These are phyloP conservation scores for Ascosphaera apis DNA, from an alignment of 2,329 filamentous ascomycete genomes.

Conservation along the genomic window DNA sequence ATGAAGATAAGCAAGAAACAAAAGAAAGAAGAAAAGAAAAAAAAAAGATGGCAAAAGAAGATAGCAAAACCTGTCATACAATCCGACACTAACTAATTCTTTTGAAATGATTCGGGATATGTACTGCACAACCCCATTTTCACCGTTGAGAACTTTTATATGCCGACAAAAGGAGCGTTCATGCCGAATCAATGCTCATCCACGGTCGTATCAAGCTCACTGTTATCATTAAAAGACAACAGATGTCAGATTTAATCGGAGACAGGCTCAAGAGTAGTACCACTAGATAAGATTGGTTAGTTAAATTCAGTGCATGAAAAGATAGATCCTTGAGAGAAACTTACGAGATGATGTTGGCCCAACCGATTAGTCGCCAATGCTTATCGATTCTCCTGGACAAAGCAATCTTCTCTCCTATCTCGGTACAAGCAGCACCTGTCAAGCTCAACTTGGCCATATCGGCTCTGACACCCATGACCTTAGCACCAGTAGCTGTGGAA, in stretches of 20 bases:
- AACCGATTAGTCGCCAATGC: constrained; percentile 91
- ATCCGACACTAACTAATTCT: no score
- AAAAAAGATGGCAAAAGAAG: neutral
- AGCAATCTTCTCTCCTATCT: constrained; percentile 94
- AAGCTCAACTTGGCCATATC: constrained; percentile 89
- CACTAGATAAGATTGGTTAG: constrained; percentile 10
- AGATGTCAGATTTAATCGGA: constrained; percentile 17
- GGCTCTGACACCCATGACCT: constrained; percentile 90
- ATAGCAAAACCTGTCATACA: neutral
- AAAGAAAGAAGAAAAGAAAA: neutral
- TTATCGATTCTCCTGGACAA: constrained; percentile 93
- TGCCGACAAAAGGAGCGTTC: no score
- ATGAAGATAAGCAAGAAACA: constrained; percentile 1
- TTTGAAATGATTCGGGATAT: no score
- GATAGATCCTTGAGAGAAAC: constrained; percentile 7
- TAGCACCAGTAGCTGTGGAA: constrained; percentile 88
- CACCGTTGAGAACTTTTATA: no score
- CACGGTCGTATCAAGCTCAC: no score
- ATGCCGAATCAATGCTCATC: no score
- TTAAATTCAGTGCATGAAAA: constrained; percentile 1
- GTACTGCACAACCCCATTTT: no score
- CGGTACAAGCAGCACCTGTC: constrained; percentile 86
- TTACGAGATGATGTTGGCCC: constrained; percentile 52
- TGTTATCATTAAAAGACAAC: no score
- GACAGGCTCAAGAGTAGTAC: constrained; percentile 25